Evolutionary conservation across 805 yeast genomes (phyloP).

Genomic region (Torulaspora microellipsoides): DNA sequence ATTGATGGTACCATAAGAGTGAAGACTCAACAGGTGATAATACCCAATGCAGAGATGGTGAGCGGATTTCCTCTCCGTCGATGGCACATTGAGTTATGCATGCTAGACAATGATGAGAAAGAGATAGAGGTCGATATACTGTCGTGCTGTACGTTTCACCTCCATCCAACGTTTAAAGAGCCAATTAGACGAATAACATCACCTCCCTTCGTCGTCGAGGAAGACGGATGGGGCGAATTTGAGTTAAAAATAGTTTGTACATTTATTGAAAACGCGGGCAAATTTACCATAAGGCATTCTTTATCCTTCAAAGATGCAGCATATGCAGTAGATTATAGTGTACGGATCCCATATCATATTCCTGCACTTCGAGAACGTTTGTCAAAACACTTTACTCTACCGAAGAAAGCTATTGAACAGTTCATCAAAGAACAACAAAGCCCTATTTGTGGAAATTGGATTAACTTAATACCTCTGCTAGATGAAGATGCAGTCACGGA

Average conservation of each 20-base stretch:
- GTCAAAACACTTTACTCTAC: conserved; percentile 71
- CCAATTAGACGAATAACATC: conserved; percentile 70
- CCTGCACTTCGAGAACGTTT: conserved; percentile 62
- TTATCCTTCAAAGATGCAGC: conserved; percentile 71
- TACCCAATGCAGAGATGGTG: conserved; percentile 64
- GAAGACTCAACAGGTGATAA: conserved; percentile 76
- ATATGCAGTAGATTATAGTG: conserved; percentile 68
- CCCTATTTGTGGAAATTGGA: conserved; percentile 15
- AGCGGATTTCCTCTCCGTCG: conserved; percentile 81
- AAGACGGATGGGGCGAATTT: conserved; percentile 97
- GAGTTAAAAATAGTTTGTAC: conserved; percentile 74
- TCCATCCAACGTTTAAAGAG: conserved; percentile 88
- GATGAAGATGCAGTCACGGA: conserved; percentile 28
- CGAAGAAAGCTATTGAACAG: conserved; percentile 37
- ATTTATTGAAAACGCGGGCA: conserved; percentile 76
- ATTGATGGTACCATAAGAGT: conserved; percentile 79
- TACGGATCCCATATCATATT: conserved; percentile 67
- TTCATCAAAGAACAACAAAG: conserved; percentile 38
- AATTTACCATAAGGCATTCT: conserved; percentile 75
- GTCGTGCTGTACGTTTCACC: conserved; percentile 79
- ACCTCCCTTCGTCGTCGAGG: conserved; percentile 79
- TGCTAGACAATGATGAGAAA: conserved; percentile 72
- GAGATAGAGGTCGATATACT: conserved; percentile 77
- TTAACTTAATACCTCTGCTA: conserved; percentile 10
- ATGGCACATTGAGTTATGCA: conserved; percentile 74